Evolutionary conservation across 352 stramenopile species (phyloP).

Genomic region (Phytophthora chlamydospora): DNA sequence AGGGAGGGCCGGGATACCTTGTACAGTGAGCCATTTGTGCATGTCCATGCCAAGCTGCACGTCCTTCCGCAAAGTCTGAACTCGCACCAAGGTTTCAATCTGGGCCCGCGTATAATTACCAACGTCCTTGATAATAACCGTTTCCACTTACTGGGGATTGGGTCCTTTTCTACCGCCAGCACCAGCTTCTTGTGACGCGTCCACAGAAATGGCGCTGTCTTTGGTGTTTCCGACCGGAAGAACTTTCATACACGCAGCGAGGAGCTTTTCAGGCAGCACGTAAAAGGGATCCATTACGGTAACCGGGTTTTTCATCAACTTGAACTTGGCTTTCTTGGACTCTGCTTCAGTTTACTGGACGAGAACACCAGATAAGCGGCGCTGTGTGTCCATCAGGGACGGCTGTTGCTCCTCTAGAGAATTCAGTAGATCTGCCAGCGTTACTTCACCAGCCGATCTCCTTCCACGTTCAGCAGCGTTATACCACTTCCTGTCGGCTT

Average conservation of each 20-base stretch:
- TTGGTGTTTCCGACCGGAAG: slow-evolving; percentile 2
- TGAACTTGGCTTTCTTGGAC: slow-evolving; percentile 11
- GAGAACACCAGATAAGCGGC: not conserved
- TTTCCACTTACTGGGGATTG: not conserved
- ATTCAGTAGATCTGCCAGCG: slow-evolving; percentile 8
- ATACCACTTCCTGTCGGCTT: slow-evolving; percentile 7
- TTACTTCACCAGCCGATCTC: slow-evolving; percentile 6
- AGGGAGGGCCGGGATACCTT: not conserved
- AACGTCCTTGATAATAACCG: slow-evolving; percentile 2
- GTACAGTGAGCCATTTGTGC: slow-evolving; percentile 1
- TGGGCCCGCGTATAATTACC: slow-evolving; percentile 7
- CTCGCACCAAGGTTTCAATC: slow-evolving; percentile 11
- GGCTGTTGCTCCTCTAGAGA: slow-evolving; percentile 5
- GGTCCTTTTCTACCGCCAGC: not conserved
- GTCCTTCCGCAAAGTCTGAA: not conserved
- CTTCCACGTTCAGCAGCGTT: not conserved
- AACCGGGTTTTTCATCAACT: slow-evolving; percentile 24
- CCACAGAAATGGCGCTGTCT: slow-evolving; percentile 1
- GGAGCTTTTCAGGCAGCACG: slow-evolving; percentile 11
- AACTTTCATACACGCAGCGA: slow-evolving; percentile 9
- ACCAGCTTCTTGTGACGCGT: not conserved
- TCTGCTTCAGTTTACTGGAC: slow-evolving; percentile 1
- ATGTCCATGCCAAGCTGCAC: not conserved
- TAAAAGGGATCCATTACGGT: slow-evolving; percentile 29
- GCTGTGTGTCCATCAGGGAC: not conserved